Evolutionary conservation across 108 stramenopile species (phyloP).

Genomic region (Stephanodiscus triporus): DNA sequence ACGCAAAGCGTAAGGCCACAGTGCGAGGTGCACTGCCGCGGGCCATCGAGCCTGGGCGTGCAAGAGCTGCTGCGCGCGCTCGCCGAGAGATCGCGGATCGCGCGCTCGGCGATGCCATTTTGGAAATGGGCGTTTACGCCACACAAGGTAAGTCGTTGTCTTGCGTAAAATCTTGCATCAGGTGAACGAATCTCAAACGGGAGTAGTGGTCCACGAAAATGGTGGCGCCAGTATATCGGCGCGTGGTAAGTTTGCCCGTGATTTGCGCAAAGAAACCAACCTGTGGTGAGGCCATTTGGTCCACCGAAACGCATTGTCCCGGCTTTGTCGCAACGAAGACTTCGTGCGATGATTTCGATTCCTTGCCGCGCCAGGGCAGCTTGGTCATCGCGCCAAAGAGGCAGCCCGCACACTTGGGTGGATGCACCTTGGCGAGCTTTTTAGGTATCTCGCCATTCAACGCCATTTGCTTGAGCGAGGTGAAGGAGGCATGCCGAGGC

Average conservation of each 20-base stretch:
- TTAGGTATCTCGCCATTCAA: not conserved
- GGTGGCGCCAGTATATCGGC: no score
- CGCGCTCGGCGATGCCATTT: constrained; percentile 37
- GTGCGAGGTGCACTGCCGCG: constrained; percentile 9
- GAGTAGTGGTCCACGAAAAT: constrained; percentile 47
- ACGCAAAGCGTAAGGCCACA: constrained; percentile 50
- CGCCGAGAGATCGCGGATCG: constrained; percentile 37
- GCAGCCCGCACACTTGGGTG: constrained; percentile 9
- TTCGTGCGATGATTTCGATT: not conserved
- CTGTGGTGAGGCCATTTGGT: not conserved
- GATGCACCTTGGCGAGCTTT: not conserved
- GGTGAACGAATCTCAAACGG: constrained; percentile 3
- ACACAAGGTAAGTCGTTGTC: constrained; percentile 37
- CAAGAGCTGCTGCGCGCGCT: constrained; percentile 25
- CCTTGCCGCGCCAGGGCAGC: not conserved
- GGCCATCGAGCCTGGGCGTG: constrained; percentile 40
- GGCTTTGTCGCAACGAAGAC: not conserved
- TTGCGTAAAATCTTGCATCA: not conserved
- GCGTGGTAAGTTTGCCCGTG: constrained; percentile 7
- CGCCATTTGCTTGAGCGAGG: not conserved
- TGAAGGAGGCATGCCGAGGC: not conserved
- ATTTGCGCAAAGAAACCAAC: not conserved
- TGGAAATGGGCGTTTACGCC: constrained; percentile 44
- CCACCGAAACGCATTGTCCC: not conserved
- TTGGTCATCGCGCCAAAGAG: constrained; percentile 1